phyloP scores from a whole-genome alignment of 345 rosid species.

The Gossypium australe region DNA sequence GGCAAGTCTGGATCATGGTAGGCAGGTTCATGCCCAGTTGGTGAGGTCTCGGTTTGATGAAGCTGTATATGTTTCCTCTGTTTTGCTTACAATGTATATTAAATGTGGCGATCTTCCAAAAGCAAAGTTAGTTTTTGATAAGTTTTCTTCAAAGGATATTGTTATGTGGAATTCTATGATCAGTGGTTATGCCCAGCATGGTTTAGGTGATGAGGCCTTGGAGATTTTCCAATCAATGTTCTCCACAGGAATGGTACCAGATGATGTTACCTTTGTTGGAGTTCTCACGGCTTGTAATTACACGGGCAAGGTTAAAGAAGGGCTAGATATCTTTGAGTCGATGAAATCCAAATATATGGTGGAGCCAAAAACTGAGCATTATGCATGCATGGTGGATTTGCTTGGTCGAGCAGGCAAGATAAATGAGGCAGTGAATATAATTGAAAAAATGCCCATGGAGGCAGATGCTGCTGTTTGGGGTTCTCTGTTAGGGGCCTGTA shows the following conservation, averaged over 20 bases:
- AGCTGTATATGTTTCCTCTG: slow-evolving; percentile 72
- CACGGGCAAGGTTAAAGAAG: slow-evolving; percentile 62
- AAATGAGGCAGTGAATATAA: slow-evolving; percentile 59
- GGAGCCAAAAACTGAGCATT: slow-evolving; percentile 53
- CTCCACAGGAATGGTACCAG: slow-evolving; percentile 44
- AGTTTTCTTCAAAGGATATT: slow-evolving; percentile 50
- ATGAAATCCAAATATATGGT: slow-evolving; percentile 53
- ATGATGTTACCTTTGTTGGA: slow-evolving; percentile 68
- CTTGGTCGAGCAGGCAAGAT: slow-evolving; percentile 71
- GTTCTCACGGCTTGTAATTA: slow-evolving; percentile 82
- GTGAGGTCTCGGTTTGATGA: slow-evolving; percentile 53
- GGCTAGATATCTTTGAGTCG: slow-evolving; percentile 52
- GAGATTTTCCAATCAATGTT: slow-evolving; percentile 56
- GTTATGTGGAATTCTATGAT: slow-evolving; percentile 86
- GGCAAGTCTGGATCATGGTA: slow-evolving; percentile 68
- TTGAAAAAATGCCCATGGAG: slow-evolving; percentile 56
- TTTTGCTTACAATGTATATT: slow-evolving; percentile 73
- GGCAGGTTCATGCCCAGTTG: slow-evolving; percentile 64
- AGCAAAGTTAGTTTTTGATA: slow-evolving; percentile 57
- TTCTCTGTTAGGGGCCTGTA: slow-evolving; percentile 71
- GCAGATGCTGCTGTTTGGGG: slow-evolving; percentile 87
- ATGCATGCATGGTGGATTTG: slow-evolving; percentile 81
- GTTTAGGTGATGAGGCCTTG: slow-evolving; percentile 63
- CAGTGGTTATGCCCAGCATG: slow-evolving; percentile 72
- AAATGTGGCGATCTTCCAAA: slow-evolving; percentile 70